Base-by-base conservation (phyloP, 345 rosid genomes). In the Murraya paniculata region DNA sequence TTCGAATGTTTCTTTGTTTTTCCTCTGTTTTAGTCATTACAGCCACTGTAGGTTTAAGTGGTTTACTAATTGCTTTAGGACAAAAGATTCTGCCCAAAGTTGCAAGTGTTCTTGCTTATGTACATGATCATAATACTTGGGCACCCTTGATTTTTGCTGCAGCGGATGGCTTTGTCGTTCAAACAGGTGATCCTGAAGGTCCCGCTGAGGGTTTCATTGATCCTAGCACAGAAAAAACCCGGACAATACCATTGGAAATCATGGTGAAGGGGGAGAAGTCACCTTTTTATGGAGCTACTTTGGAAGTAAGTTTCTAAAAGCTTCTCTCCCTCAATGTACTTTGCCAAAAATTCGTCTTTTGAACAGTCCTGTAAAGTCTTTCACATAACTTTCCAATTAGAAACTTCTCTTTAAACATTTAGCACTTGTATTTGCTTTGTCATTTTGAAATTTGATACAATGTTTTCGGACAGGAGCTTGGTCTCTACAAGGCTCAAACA, bases 151-250 rank as follows among this genome's bases (percentile, higher is more conserved):
- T 55, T 35, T 72, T 64, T 56, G 74, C 71, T 83, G 86, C 92
- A 96, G 99, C 97, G 81, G 99, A 96, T 88, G 99, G 99, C 27
- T 96, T 96, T 83, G 99, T 96, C 76, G 97, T 96, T 60, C 99
- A 96, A 85, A 96, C 98, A 11, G 98, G 98, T 62, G 99, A 96
- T 90, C 99, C 99, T n/a, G 95, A 88, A 64, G 99, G 99, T 72
- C 99, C 98, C 38, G 95, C 98, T 1, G 98, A 92, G 73, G 97
- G 98, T 71, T 96, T 96, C 80, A 91, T 92, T 64, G 99, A 94
- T 84, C 98, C 99, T 50, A 92, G 97, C 83, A 94, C 99, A 1
- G 98, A 89, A 88, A 94, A 96, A 86, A 83, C 85, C 45, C 87
- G 98, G 65, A 91, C 95, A 9, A 76, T 94, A 73, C 98, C 99